Base-by-base conservation (phyloP, 1,139 yeast genomes). In the Sugiyamaella japonica region DNA sequence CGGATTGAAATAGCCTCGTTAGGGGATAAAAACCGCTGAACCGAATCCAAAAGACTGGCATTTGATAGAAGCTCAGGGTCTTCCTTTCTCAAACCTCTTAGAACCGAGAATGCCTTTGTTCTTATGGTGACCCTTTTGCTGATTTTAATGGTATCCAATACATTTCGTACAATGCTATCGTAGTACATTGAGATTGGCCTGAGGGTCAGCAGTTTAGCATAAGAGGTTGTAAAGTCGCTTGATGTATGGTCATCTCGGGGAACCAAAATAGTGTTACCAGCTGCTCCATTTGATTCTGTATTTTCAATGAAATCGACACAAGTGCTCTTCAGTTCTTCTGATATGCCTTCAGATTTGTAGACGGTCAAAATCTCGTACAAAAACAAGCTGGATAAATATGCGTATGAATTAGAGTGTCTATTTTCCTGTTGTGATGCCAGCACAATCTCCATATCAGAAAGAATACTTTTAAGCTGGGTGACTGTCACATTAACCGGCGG, bases 1-100 rank as follows among this genome's bases (percentile, higher is more conserved):
- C 90, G 76, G 0, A 89, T 93, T 53, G 84, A 77, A 0, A 95
- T 82, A 1, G 91, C 86, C 0, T 76, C 65, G 60, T 87, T 93
- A 5, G 66, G 70, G 1, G 83, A 73, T 4, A 89, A 73, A 0
- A 86, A 76, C 7, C 72, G 73, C 59, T 79, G 83, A 4, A 88
- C 78, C 23, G 73, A 70, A 0, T 81, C 76, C 1, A 79, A 71
- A 1, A 76, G 67, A 6, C 20, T 15, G 9, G 37, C 34, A 8
- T 31, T 45, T 7, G 39, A 45, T 42, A 87, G 68, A 34, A 87
- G 69, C 0, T 71, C 62, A 0, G 82, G 76, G 52, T 85, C 85
- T 32, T 74, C 74, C n/a, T 76, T 76, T 7, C 85, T 76, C 29
- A 83, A 62, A 34, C 72, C 63, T 0, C 83, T 74, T 23, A 89